phyloP scores from a whole-genome alignment of 495 filamentous ascomycete genomes.

The Friedmanniomyces simplex region DNA sequence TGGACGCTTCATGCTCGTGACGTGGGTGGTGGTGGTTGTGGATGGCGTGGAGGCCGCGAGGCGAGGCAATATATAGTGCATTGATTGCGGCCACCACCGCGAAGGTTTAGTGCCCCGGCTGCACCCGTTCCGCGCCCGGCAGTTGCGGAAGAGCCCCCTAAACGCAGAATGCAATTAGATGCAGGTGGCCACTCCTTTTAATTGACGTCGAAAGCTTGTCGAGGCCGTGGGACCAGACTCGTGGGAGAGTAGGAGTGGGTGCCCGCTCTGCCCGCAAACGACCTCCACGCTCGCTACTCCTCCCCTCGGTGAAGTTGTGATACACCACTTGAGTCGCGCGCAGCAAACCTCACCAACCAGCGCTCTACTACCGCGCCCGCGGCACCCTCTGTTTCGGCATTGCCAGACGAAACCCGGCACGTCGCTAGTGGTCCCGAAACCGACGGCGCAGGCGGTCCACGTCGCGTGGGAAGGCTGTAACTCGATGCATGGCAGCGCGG shows the following conservation, averaged over 20 bases:
- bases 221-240: not conserved
- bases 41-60: too few species aligned
- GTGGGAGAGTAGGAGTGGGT: not conserved
- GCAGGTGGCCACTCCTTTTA: not conserved
- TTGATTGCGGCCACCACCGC: too few species aligned
- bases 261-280: not conserved
- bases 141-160: too few species aligned
- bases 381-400: too few species aligned
- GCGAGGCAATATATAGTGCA: too few species aligned
- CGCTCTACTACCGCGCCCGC: not conserved
- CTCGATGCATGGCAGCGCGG: not conserved
- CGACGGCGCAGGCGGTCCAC: too few species aligned
- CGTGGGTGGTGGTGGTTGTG: too few species aligned
- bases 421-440: not conserved
- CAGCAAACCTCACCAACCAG: not conserved
- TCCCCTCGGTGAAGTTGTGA: not conserved
- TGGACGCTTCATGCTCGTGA: too few species aligned
- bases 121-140: too few species aligned
- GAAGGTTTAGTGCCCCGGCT: too few species aligned
- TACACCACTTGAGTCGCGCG: not conserved
- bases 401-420: not conserved
- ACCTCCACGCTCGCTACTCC: not conserved
- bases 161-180: too few species aligned
- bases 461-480: not conserved
- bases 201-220: not conserved